Evolutionary conservation across 495 filamentous ascomycete genomes (phyloP), one percentile per base, ranked within the genome.

Genomic region (Venustampulla echinocandica): DNA sequence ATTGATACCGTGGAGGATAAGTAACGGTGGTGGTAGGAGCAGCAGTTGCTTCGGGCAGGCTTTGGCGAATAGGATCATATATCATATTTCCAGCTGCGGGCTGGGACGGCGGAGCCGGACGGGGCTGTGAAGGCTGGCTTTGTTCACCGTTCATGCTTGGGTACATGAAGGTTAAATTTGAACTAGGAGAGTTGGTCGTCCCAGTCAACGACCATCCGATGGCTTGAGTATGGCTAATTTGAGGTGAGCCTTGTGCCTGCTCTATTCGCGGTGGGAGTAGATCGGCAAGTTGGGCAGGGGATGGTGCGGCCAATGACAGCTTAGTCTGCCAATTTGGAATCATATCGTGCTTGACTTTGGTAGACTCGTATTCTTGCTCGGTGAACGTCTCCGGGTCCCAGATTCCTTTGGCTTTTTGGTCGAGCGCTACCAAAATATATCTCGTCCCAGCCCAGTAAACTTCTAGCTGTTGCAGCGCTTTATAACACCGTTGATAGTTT

Each of bases 321-420:
- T 50, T 52, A 14, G 24, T 28, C 47, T 52, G 27, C 51, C 56
- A 62, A 38, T 50, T 18, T 23, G 48, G 46, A 50, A 63, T 33
- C 44, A 54, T 52, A 17, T 50, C 51, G 20, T 40, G 34, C 30
- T 21, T 45, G 13, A 64, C 54, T 53, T 70, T 70, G 0, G 77
- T 70, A 42, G 76, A 81, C 57, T 87, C 82, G 61, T 84, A 84
- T 55, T 93, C 86, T 55, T 89, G 85, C 21, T 67, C 73, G 0
- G 82, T 85, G 53, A 82, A 90, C 1, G 87, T 76, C 43, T 90
- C 74, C 10, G 84, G 86, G 58, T 93, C 84, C 52, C 81, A 82
- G 40, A 87, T 84, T 13, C 87, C 87, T 55, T 87, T 85, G 11
- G 84, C 81, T 59, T 88, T 90, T 54, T 90, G 85, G 58, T 93